Conservation (phyloP, 2,329 filamentous ascomycete species). For the Diplodia corticola region DNA sequence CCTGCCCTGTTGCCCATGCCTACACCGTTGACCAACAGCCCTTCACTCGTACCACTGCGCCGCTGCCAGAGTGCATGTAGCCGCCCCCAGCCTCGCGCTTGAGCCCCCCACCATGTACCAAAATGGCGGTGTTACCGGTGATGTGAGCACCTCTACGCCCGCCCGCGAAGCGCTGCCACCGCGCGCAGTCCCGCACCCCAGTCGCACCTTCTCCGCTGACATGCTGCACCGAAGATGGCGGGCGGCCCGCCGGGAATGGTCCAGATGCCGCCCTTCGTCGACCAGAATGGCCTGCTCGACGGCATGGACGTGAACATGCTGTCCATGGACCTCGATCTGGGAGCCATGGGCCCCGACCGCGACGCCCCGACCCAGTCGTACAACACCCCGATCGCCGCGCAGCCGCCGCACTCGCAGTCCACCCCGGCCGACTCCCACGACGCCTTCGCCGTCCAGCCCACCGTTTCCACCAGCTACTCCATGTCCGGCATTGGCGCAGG, state of each 20-base stretch:
- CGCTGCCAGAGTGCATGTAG: slow-evolving; percentile 22
- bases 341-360: slow-evolving; percentile 32
- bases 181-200: slow-evolving; percentile 15
- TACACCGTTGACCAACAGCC: slow-evolving; percentile 20
- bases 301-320: slow-evolving; percentile 49
- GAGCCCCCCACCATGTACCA: slow-evolving; percentile 35
- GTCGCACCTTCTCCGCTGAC: slow-evolving; percentile 22
- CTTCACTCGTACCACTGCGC: slow-evolving; percentile 18
- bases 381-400: slow-evolving; percentile 30
- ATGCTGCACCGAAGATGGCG: slow-evolving; percentile 21
- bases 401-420: slow-evolving; percentile 34
- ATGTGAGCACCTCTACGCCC: slow-evolving; percentile 17
- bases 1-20: slow-evolving; percentile 19
- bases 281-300: slow-evolving; percentile 41
- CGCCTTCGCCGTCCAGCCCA: slow-evolving; percentile 30
- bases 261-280: slow-evolving; percentile 31
- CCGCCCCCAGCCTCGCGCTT: slow-evolving; percentile 24
- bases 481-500: slow-evolving; percentile 54
- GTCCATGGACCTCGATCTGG: slow-evolving; percentile 50
- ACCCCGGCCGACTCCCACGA: slow-evolving; percentile 30
- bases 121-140: slow-evolving; percentile 30
- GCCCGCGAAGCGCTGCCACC: neutral
- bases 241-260: slow-evolving; percentile 29
- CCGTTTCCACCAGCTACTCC: slow-evolving; percentile 18
- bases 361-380: slow-evolving; percentile 32